Base-by-base conservation (phyloP, 306 rosid species). In the Malus domestica region DNA sequence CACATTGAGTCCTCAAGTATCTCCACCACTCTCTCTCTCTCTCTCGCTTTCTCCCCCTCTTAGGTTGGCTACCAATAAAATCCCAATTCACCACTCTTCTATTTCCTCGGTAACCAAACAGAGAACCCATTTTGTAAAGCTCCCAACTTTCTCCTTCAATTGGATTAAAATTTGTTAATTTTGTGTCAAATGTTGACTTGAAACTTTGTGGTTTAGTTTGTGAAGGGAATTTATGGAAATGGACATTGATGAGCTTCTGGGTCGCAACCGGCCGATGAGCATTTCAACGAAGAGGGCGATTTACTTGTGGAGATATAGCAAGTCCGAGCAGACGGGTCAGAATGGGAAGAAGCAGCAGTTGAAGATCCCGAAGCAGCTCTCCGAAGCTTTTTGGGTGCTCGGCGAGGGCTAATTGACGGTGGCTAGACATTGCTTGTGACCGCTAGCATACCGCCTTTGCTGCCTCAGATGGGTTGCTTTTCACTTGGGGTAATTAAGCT, bases 301-400 rank as follows among this genome's bases (percentile, higher is more conserved):
- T 32, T 32, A 4, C 5, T 1, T 32, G 35, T 32, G 35, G 5
- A 4, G 5, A 32, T 32, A 32, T 32, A 4, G 35, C 35, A 32
- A 32, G 35, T 32, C 35, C 35, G 0, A 32, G 35, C 0, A 91
- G 81, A 93, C 96, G 6, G 97, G 94, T 6, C 83, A 96, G 79
- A 85, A 81, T 46, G 92, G 92, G 51, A 76, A 86, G 66, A 89
- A 83, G 42, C 83, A 86, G 38, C 89, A 93, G 59, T 72, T 94
- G 77, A 86, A 96, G 88, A 89, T 94, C 70, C 98, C 97, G 0
- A 87, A 80, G 72, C 97, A 86, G 85, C 93, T 94, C 18, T 82
- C 89, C 93, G 1, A 80, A 91, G 66, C 89, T 94, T 44, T 94
- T 91, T 74, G 93, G 91, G 35, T 90, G 97, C 77, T 86, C 93